Conservation (phyloP, 192 early-diverging fungal species). For the Helicostylum pulchrum region DNA sequence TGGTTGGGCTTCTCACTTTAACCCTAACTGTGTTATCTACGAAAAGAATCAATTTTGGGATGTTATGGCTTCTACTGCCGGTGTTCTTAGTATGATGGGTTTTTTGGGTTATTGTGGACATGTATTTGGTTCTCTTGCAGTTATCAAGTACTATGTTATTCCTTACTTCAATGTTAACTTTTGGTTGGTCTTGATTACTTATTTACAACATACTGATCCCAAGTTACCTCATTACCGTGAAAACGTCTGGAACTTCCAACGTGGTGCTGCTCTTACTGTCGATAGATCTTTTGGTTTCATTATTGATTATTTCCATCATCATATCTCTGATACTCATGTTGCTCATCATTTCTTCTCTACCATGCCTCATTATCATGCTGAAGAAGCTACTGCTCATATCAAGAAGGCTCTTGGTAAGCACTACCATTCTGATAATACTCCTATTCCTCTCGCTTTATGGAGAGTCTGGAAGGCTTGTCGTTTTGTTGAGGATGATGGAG, state of each 20-base stretch:
- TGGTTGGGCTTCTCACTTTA: slow-evolving; percentile 81
- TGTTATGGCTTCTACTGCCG: slow-evolving; percentile 71
- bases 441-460: slow-evolving; percentile 66
- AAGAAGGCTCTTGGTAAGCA: slow-evolving; percentile 79
- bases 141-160: slow-evolving; percentile 83
- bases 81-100: slow-evolving; percentile 52
- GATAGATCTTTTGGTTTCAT: slow-evolving; percentile 87
- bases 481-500: slow-evolving; percentile 93
- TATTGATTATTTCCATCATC: slow-evolving; percentile 78
- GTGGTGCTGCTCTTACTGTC: slow-evolving; percentile 82
- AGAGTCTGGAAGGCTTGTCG: slow-evolving; percentile 65
- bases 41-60: slow-evolving; percentile 65
- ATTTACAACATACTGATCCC: slow-evolving; percentile 89
- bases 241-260: slow-evolving; percentile 85
- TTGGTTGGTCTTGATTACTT: slow-evolving; percentile 97
- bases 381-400: slow-evolving; percentile 80
- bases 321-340: slow-evolving; percentile 89
- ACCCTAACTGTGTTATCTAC: slow-evolving; percentile 78
- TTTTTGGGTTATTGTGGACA: slow-evolving; percentile 49
- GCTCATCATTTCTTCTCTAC: slow-evolving; percentile 94
- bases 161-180: slow-evolving; percentile 92
- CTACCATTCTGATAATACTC: slow-evolving; percentile 75
- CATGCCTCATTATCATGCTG: slow-evolving; percentile 97
- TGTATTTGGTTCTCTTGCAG: slow-evolving; percentile 48
- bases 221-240: slow-evolving; percentile 87